Evolutionary conservation across 2,329 filamentous ascomycete species (phyloP).

Genomic region (Paraphaeosphaeria sporulosa): DNA sequence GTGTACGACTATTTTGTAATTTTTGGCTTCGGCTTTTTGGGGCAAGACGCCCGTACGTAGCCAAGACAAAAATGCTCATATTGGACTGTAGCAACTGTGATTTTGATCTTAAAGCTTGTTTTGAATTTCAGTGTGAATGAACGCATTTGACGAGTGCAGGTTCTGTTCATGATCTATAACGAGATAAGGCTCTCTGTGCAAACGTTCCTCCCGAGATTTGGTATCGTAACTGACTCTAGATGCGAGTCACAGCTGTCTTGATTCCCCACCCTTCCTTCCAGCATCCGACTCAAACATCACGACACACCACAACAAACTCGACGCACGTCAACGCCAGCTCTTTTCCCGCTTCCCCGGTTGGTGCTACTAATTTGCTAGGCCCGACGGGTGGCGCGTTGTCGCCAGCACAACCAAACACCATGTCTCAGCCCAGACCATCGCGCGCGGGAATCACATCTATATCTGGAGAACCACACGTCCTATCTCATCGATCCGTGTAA

Average conservation of each 20-base stretch:
- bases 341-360: not conserved
- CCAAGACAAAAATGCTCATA: conserved; percentile 9
- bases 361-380: not conserved
- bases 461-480: conserved; percentile 6
- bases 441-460: not conserved
- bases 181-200: not conserved
- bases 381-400: not conserved
- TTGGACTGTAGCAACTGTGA: not conserved
- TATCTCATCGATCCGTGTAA: conserved; percentile 1
- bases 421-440: conserved; percentile 12
- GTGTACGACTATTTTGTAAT: not conserved
- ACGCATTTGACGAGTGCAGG: not conserved
- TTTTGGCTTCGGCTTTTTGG: not conserved
- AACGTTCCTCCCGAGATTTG: not conserved
- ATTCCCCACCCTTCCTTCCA: not conserved
- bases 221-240: not conserved
- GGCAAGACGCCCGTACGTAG: conserved; percentile 5
- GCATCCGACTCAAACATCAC: not conserved
- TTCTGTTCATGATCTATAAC: not conserved
- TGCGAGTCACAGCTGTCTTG: not conserved
- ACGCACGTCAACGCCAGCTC: no score
- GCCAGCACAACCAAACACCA: conserved; percentile 6
- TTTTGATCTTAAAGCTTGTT: not conserved
- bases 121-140: not conserved
- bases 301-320: not conserved